phyloP scores from a whole-genome alignment of 2,329 filamentous ascomycete species.

The Trichoderma sp. region DNA sequence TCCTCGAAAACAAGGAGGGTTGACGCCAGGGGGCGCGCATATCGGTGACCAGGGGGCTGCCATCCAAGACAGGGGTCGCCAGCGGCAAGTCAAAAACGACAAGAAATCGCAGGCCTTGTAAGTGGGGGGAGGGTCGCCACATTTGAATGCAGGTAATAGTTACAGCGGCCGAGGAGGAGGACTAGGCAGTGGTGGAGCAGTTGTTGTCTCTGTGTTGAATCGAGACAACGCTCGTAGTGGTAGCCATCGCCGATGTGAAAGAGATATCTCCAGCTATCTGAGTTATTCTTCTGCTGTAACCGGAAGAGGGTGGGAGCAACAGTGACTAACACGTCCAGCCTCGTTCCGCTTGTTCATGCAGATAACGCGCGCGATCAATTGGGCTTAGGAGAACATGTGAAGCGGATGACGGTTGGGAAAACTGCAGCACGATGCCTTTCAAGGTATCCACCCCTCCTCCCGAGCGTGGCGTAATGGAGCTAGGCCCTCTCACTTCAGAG shows the following conservation, averaged over 20 bases:
- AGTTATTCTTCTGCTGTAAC: not conserved
- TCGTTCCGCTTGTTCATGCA: slow-evolving; percentile 16
- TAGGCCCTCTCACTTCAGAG: slow-evolving; percentile 3
- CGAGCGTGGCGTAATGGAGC: slow-evolving; percentile 21
- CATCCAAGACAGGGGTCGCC: slow-evolving; percentile 21
- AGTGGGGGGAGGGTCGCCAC: slow-evolving; percentile 18
- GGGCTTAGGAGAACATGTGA: slow-evolving; percentile 14
- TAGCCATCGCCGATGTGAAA: not conserved
- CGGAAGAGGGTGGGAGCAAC: not conserved
- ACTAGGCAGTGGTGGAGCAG: slow-evolving; percentile 8
- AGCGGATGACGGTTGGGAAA: slow-evolving; percentile 17
- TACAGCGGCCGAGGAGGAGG: slow-evolving; percentile 15
- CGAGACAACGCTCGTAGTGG: not conserved
- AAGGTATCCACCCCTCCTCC: slow-evolving; percentile 19
- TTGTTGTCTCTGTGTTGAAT: slow-evolving; percentile 6
- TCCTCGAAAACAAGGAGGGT: slow-evolving; percentile 7
- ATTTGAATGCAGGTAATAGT: slow-evolving; percentile 25
- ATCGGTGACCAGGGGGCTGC: slow-evolving; percentile 20
- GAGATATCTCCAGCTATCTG: not conserved
- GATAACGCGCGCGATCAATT: slow-evolving; percentile 14
- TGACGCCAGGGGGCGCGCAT: slow-evolving; percentile 23
- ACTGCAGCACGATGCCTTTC: slow-evolving; percentile 15
- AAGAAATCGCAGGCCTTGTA: slow-evolving; percentile 20
- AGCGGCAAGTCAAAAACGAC: slow-evolving; percentile 19
- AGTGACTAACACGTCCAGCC: slow-evolving; percentile 11